Evolutionary conservation across 1,284 basidiomycete species (phyloP).

Genomic region (Trametes versicolor): DNA sequence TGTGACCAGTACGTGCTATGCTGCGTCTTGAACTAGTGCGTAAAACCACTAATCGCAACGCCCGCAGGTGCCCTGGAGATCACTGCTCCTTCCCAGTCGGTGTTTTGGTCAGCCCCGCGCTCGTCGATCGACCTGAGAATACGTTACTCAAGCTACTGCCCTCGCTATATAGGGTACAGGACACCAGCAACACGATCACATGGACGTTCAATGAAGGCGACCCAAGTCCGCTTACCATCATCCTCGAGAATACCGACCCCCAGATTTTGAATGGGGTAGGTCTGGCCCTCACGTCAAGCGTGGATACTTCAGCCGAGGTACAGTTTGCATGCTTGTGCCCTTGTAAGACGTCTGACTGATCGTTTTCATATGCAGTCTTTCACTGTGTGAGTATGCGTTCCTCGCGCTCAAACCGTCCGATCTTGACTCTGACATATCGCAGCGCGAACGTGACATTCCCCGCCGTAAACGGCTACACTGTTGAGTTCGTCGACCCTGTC

Average conservation of each 20-base stretch:
- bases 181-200: conserved; percentile 48
- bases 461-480: conserved; percentile 49
- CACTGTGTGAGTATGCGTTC: conserved; percentile 33
- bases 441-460: conserved; percentile 51
- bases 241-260: conserved; percentile 47
- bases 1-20: conserved; percentile 42
- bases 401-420: not conserved
- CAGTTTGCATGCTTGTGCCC: not conserved
- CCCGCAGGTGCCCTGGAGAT: conserved; percentile 45
- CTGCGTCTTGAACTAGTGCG: not conserved
- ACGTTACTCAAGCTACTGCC: not conserved
- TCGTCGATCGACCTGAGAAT: too few relatives aligned
- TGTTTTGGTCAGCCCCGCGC: conserved; percentile 45
- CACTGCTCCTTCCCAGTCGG: conserved; percentile 42
- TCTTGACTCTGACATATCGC: not conserved
- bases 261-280: conserved; percentile 47
- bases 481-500: conserved; percentile 55
- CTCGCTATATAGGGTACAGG: conserved; percentile 47
- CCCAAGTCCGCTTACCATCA: conserved; percentile 48
- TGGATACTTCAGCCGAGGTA: conserved; percentile 46
- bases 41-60: conserved; percentile 4
- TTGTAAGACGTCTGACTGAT: not conserved
- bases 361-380: conserved; percentile 28
- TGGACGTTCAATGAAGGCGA: conserved; percentile 48
- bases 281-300: conserved; percentile 47